Evolutionary conservation across 1,284 basidiomycete genomes (phyloP), one percentile per base, ranked within the genome.

Genomic region (Schizophyllum amplum): DNA sequence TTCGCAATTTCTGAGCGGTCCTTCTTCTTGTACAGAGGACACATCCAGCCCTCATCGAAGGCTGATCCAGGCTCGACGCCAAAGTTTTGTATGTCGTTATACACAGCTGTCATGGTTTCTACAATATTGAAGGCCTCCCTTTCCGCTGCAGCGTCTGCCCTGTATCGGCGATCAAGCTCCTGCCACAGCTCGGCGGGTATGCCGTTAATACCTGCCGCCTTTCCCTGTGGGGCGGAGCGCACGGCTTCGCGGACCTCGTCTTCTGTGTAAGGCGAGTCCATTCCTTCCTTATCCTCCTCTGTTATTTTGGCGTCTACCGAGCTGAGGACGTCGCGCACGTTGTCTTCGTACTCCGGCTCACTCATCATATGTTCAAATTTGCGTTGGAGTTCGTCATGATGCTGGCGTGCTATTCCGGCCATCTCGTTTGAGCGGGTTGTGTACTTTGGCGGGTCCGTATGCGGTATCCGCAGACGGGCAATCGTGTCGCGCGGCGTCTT

Each of bases 401-500:
- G 65, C 4, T 61, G 26, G 3, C 58, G 33, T 4, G 67, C 65
- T 11, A 71, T 54, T 26, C 66, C 59, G 1, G 61, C 62, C 64
- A 68, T 68, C 17, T 57, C 46, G 2, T 56, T n/a, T 17, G 65
- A 62, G 5, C 55, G 33, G 27, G 33, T 46, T 49, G 22, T 56
- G 27, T 52, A 57, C 42, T 20, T 46, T 4, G 7, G 47, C 47
- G 5, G n/a, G 47, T n/a, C 47, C n/a, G 47, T 5, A 7, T 49
- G 47, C n/a, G 47, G 47, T n/a, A 23, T 56, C 52, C 58, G 48
- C 55, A 71, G 65, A 6, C 60, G 51, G 2, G 42, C 25, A 7
- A 71, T 64, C 1, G 62, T 47, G 20, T 70, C 67, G 53, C 67
- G 49, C 7, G 68, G 68, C 27, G 60, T 67, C 4, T 49, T 59